Percentiles rank a stretch among this genome's conserved stretches.
These are phyloP conservation scores for Pythium plurisporium DNA, from an alignment of 352 stramenopile genomes.

Conservation along the genomic window DNA sequence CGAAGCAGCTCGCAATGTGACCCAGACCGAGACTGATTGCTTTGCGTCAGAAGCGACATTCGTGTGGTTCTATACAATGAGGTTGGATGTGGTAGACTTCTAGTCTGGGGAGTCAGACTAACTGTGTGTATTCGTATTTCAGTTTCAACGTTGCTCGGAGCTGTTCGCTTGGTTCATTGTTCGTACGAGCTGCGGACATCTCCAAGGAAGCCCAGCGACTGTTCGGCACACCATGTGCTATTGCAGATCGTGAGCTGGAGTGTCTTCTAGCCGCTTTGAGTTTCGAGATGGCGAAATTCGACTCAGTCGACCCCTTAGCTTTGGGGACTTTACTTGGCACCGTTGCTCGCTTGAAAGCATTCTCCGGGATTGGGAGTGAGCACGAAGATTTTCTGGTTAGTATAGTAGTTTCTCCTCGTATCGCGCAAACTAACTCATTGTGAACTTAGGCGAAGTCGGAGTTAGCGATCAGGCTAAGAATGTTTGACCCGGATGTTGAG, in stretches of 20 bases:
- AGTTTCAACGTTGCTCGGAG: slow-evolving; percentile 74
- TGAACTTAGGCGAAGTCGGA: slow-evolving; percentile 35
- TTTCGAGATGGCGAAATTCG: slow-evolving; percentile 47
- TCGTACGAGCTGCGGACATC: slow-evolving; percentile 57
- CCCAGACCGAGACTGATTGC: neutral
- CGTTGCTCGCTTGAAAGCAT: slow-evolving; percentile 33
- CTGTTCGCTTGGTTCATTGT: slow-evolving; percentile 41
- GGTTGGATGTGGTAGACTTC: slow-evolving; percentile 44
- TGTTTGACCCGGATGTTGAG: slow-evolving; percentile 54
- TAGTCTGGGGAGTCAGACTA: too few species aligned
- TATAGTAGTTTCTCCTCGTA: neutral
- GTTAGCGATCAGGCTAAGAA: slow-evolving; percentile 52
- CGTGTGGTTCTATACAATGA: slow-evolving; percentile 77
- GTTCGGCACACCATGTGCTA: slow-evolving; percentile 31
- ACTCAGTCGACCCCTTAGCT: slow-evolving; percentile 33
- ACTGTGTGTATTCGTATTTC: too few species aligned
- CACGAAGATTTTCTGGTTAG: slow-evolving; percentile 32
- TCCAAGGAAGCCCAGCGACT: slow-evolving; percentile 38
- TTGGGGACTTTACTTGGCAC: slow-evolving; percentile 39
- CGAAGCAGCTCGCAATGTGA: slow-evolving; percentile 16
- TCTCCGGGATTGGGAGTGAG: slow-evolving; percentile 14
- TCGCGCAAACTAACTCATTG: neutral
- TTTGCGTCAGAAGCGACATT: slow-evolving; percentile 47
- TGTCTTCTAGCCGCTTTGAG: slow-evolving; percentile 60
- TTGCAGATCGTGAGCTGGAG: slow-evolving; percentile 32